Percentiles rank a stretch among this genome's conserved stretches.
Evolutionary conservation across 2,329 filamentous ascomycete species (phyloP).

Genomic region (Pseudomassariella vexata): DNA sequence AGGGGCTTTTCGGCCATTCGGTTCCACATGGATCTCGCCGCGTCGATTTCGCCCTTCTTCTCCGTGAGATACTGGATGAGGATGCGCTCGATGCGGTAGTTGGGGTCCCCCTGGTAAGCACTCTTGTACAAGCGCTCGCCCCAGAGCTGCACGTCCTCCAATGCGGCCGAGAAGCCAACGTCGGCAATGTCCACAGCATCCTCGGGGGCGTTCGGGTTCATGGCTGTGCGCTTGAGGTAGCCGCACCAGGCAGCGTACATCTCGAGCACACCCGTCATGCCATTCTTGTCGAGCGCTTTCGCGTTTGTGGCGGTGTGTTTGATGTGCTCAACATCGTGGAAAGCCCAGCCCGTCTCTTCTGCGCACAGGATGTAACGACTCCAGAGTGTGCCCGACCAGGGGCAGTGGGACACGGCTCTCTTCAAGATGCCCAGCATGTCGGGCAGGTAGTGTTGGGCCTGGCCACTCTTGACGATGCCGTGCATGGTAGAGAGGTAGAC

Average conservation of each 20-base stretch:
- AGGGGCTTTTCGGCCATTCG: constrained; percentile 58
- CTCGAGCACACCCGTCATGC: constrained; percentile 82
- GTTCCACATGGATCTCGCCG: constrained; percentile 73
- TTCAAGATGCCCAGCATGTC: constrained; percentile 66
- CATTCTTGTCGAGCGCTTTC: constrained; percentile 75
- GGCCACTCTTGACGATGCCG: constrained; percentile 32
- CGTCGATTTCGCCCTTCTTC: constrained; percentile 69
- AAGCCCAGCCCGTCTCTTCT: constrained; percentile 70
- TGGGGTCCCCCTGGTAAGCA: constrained; percentile 77
- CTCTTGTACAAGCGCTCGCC: constrained; percentile 68
- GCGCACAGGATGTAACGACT: constrained; percentile 80
- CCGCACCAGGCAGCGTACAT: constrained; percentile 94
- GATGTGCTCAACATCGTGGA: constrained; percentile 77
- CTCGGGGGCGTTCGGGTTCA: constrained; percentile 65
- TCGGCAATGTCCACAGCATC: constrained; percentile 88
- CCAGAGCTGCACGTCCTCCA: constrained; percentile 80
- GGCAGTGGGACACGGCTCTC: constrained; percentile 82
- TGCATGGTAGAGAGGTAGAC: constrained; percentile 61
- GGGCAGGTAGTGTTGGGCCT: constrained; percentile 30
- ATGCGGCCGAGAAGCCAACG: constrained; percentile 76
- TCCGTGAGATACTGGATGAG: constrained; percentile 89
- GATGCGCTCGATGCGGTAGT: constrained; percentile 84
- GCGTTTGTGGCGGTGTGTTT: constrained; percentile 90
- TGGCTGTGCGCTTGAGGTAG: constrained; percentile 81
- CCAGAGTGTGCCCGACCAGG: constrained; percentile 90